phyloP scores from a whole-genome alignment of 1,139 yeast genomes.

The Candida sp. region DNA sequence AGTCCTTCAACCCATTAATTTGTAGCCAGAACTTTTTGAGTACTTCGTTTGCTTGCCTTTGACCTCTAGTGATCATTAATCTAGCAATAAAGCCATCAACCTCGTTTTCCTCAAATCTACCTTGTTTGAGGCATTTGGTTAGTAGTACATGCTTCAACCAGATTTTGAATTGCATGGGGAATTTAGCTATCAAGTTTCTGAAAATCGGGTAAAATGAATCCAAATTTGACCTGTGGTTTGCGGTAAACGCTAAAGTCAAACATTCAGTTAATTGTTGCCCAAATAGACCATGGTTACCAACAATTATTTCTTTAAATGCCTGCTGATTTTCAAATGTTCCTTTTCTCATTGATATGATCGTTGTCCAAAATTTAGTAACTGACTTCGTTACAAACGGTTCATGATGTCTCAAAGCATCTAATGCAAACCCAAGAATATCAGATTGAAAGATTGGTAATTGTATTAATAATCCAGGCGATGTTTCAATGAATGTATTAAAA shows the following conservation, averaged over 20 bases:
- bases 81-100: constrained; percentile 47
- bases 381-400: constrained; percentile 69
- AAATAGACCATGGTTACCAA: constrained; percentile 11
- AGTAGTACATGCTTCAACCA: constrained; percentile 41
- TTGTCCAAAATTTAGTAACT: constrained; percentile 63
- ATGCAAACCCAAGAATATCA: constrained; percentile 36
- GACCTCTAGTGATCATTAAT: constrained; percentile 62
- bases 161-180: constrained; percentile 41
- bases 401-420: constrained; percentile 46
- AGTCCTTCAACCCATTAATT: constrained; percentile 48
- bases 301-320: constrained; percentile 21
- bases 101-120: constrained; percentile 18
- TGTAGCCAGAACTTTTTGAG: constrained; percentile 66
- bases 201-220: constrained; percentile 56
- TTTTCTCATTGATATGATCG: constrained; percentile 48
- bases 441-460: constrained; percentile 28
- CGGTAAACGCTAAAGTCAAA: constrained; percentile 33
- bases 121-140: constrained; percentile 6
- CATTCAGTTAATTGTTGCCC: constrained; percentile 33
- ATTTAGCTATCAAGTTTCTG: constrained; percentile 50
- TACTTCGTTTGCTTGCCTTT: constrained; percentile 52
- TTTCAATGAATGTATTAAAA: constrained; percentile 44
- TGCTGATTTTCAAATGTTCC: constrained; percentile 50
- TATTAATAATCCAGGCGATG: constrained; percentile 48
- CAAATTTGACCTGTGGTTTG: constrained; percentile 58